Evolutionary conservation across 139 green algal species (phyloP).

Genomic region (Chlamydomonas sp.): DNA sequence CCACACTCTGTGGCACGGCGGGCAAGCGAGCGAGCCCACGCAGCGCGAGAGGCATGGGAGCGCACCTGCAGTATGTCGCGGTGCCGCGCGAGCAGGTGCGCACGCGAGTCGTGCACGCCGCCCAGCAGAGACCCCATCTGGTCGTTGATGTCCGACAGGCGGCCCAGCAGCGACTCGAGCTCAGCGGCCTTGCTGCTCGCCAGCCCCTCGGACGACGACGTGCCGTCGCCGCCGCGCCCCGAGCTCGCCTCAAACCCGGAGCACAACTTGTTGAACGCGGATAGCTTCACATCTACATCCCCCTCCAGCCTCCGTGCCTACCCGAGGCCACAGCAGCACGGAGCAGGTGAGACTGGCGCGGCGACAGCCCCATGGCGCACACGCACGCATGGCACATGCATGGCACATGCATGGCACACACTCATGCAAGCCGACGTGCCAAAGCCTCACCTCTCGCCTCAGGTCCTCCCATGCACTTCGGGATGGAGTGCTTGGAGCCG

Average conservation of each 20-base stretch:
- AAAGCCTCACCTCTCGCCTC: too few species aligned
- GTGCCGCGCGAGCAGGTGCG: conserved; percentile 85
- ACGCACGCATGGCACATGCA: too few species aligned
- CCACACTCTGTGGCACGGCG: not conserved
- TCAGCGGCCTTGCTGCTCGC: conserved; percentile 59
- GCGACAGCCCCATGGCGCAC: too few species aligned
- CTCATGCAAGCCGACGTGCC: too few species aligned
- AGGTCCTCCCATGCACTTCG: too few species aligned
- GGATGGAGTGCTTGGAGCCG: too few species aligned
- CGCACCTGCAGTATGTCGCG: conserved; percentile 89
- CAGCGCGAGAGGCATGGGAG: conserved; percentile 45
- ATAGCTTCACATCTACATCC: conserved; percentile 86
- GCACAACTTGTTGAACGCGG: conserved; percentile 77
- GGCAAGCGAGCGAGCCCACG: not conserved
- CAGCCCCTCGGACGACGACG: too few species aligned
- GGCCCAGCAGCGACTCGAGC: conserved; percentile 67
- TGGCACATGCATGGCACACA: too few species aligned
- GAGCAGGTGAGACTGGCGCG: too few species aligned
- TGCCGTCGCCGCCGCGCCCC: conserved; percentile 25
- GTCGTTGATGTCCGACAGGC: conserved; percentile 75
- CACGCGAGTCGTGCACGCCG: conserved; percentile 52
- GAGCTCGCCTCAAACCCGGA: conserved; percentile 65
- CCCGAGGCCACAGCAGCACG: too few species aligned
- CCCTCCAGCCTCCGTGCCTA: conserved; percentile 84
- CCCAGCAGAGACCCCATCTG: conserved; percentile 56